A percentile compares a stretch with the other conserved stretches of the same genome.
phyloP scores from a whole-genome alignment of 495 filamentous ascomycete species.

The Lophium mytilinum region DNA sequence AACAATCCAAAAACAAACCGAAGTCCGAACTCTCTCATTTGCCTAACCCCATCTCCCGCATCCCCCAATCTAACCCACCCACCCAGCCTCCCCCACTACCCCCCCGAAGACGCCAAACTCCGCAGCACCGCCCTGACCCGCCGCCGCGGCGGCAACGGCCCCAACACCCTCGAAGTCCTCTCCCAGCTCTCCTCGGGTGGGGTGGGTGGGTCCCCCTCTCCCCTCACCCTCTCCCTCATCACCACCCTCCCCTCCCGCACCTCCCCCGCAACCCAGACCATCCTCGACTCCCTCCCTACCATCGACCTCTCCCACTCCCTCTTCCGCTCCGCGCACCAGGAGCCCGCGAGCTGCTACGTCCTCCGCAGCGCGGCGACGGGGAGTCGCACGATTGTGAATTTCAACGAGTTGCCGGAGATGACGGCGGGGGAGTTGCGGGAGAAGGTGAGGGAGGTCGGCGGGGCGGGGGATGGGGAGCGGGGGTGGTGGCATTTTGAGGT shows the following conservation, averaged over 20 bases:
- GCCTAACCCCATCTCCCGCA: no score
- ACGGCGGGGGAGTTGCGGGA: slow-evolving; percentile 46
- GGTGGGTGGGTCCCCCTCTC: neutral
- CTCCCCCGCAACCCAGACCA: slow-evolving; percentile 36
- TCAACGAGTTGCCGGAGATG: slow-evolving; percentile 61
- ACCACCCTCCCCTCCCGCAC: slow-evolving; percentile 38
- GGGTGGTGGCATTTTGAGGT: slow-evolving; percentile 74
- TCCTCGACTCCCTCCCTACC: slow-evolving; percentile 35
- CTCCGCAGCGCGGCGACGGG: slow-evolving; percentile 51
- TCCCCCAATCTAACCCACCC: neutral
- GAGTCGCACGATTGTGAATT: slow-evolving; percentile 63
- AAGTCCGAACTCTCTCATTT: no score
- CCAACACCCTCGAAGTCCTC: slow-evolving; percentile 62
- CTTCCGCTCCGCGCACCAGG: no score
- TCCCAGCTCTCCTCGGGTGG: slow-evolving; percentile 41
- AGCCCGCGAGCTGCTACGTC: slow-evolving; percentile 64
- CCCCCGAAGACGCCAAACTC: slow-evolving; percentile 62
- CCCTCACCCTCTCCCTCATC: slow-evolving; percentile 33
- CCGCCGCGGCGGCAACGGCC: slow-evolving; percentile 65
- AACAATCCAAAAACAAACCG: no score
- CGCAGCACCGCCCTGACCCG: slow-evolving; percentile 50
- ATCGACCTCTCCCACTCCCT: slow-evolving; percentile 50
- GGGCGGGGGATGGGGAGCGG: slow-evolving; percentile 8
- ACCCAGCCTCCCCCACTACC: slow-evolving; percentile 57
- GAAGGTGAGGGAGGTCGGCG: slow-evolving; percentile 28